phyloP scores from a whole-genome alignment of 768 basidiomycete genomes.

The Rossbeevera mucosa region DNA sequence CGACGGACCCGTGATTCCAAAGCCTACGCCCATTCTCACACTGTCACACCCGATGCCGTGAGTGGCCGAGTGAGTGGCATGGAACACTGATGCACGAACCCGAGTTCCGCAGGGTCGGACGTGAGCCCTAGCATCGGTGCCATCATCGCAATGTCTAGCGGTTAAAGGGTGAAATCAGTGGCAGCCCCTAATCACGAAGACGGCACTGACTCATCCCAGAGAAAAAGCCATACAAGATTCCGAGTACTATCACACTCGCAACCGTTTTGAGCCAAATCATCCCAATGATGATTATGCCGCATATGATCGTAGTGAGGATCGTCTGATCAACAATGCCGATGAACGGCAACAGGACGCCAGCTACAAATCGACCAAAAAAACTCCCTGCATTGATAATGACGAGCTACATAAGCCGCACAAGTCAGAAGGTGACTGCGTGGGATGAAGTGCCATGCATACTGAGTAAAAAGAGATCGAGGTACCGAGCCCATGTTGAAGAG shows the following conservation, averaged over 20 bases:
- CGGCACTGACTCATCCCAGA: constrained; percentile 42
- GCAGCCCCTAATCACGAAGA: not conserved
- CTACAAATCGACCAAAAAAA: constrained; percentile 45
- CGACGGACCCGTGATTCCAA: constrained; percentile 37
- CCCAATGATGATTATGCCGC: constrained; percentile 39
- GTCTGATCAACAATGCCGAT: constrained; percentile 43
- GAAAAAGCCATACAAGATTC: constrained; percentile 46
- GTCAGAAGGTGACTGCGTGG: not conserved
- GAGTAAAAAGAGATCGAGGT: constrained; percentile 49
- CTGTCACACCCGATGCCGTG: constrained; percentile 8
- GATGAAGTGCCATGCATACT: not conserved
- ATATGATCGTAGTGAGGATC: constrained; percentile 30
- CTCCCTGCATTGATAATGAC: constrained; percentile 45
- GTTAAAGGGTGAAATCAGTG: not conserved
- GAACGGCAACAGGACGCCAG: constrained; percentile 35
- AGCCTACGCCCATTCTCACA: constrained; percentile 44
- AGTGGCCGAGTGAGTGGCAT: not conserved
- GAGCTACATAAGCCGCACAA: not conserved
- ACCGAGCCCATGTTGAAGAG: constrained; percentile 45
- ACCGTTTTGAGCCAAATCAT: constrained; percentile 37
- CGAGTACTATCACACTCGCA: constrained; percentile 38
- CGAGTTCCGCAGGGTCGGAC: constrained; percentile 47
- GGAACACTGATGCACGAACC: constrained; percentile 25
- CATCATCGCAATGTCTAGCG: constrained; percentile 35
- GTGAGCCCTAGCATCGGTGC: constrained; percentile 46